Evolutionary conservation across 331 rosid genomes (phyloP).

Genomic region (Pyracantha coccinea): DNA sequence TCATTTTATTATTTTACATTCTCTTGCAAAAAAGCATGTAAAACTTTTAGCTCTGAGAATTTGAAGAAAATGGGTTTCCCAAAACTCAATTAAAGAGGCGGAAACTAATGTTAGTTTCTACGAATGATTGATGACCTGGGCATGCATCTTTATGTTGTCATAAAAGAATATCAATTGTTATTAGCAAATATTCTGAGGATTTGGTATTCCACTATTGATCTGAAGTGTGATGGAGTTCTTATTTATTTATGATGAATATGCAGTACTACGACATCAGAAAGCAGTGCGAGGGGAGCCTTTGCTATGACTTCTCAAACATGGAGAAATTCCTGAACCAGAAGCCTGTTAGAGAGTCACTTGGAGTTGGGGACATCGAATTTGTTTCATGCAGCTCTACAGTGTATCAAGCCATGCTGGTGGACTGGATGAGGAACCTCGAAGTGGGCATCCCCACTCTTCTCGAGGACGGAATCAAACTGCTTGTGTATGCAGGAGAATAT

Average conservation of each 20-base stretch:
- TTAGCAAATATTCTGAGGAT: background rate
- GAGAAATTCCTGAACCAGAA: conserved; percentile 73
- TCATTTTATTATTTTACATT: background rate
- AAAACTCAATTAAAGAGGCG: background rate
- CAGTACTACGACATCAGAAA: conserved; percentile 93
- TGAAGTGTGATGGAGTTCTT: conserved; percentile 20
- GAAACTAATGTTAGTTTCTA: too few species aligned
- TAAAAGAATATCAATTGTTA: background rate
- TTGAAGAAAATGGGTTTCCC: background rate
- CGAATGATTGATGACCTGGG: background rate
- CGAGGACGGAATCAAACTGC: conserved; percentile 83
- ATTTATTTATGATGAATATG: conserved; percentile 1
- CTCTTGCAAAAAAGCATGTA: background rate
- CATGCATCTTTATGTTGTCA: too few species aligned
- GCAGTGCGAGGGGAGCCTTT: conserved; percentile 76
- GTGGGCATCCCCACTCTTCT: conserved; percentile 92
- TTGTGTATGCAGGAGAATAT: conserved; percentile 90
- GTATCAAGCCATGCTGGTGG: conserved; percentile 86
- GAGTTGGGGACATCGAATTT: conserved; percentile 71
- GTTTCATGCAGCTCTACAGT: conserved; percentile 88
- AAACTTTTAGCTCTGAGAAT: background rate
- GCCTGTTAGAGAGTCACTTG: conserved; percentile 70
- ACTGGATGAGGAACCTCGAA: conserved; percentile 97
- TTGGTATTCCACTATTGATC: background rate
- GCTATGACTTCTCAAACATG: conserved; percentile 94